Base-by-base conservation (phyloP, 192 early-diverging fungal genomes). In the Backusella liffmaniae region DNA sequence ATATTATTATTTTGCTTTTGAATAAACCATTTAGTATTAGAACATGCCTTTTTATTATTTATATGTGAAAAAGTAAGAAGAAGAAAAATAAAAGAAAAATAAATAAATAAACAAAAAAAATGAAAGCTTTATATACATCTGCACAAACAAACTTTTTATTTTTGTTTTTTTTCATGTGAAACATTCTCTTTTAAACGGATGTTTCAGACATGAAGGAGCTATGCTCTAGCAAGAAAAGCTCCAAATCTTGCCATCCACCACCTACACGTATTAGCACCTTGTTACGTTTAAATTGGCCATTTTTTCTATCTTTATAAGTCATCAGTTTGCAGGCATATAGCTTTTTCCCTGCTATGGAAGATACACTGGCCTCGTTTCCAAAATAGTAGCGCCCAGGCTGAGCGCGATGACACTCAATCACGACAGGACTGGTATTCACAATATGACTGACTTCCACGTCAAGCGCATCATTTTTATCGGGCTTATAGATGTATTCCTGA, bases 211-310 rank as follows among this genome's bases (percentile, higher is more conserved):
- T 71, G n/a, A 71, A 49, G 13, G 70, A 71, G 42, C 70, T 71
- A 73, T 89, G 86, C 44, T 90, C 88, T n/a, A 90, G 66, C 73
- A 90, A 83, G 73, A 90, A 90, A 67, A 89, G 85, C 62, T 90
- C 89, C 32, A 90, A 34, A 76, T 90, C 89, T 41, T 89, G 84
- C 86, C 87, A 90, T 30, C 89, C 88, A 15, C 89, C 89, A 18
- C 89, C 88, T 4, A 89, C 87, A 21, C 88, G 85, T 53, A 88
- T 84, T 41, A 88, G 44, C 3, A 90, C 89, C 46, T 89, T 89
- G 18, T 81, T 87, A 51, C 77, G 32, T 18, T 51, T 34, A 36
- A 41, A 39, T 32, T 74, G 41, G 1, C 66, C 73, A 30, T 39
- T 34, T 30, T 62, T 69, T 30, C 80, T 70, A 34, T 82, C 78